phyloP scores from a whole-genome alignment of 192 early-diverging fungal species.

The Rhizophagus clarus region DNA sequence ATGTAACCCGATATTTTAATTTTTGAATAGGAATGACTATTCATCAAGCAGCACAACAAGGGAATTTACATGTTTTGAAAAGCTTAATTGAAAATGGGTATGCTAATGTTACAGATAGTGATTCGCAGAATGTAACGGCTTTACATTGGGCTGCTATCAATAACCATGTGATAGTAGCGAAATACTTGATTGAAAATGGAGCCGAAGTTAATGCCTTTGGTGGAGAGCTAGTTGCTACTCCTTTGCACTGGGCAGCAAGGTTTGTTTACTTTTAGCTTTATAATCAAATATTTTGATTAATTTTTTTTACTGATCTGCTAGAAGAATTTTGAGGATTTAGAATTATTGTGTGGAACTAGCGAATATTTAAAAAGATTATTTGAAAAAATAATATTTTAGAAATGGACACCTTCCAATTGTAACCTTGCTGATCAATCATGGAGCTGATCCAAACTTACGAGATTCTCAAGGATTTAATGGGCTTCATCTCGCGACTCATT shows the following conservation, averaged over 20 bases:
- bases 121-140: conserved; percentile 71
- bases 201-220: conserved; percentile 76
- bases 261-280: conserved; percentile 21
- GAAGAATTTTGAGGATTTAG: neutral
- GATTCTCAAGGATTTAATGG: conserved; percentile 91
- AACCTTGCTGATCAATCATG: conserved; percentile 69
- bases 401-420: conserved; percentile 76
- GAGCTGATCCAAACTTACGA: conserved; percentile 70
- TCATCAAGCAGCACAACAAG: conserved; percentile 74
- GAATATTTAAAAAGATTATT: neutral
- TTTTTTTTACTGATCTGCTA: conserved; percentile 5
- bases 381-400: conserved; percentile 44
- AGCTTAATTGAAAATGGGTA: conserved; percentile 60
- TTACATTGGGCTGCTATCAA: conserved; percentile 88
- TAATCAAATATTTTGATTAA: neutral
- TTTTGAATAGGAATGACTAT: conserved; percentile 47
- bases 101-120: conserved; percentile 53
- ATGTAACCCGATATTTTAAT: too few relatives aligned
- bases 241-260: conserved; percentile 92
- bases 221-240: conserved; percentile 79
- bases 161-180: conserved; percentile 68
- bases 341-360: conserved; percentile 20
- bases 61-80: conserved; percentile 59
- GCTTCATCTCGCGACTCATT: conserved; percentile 88
- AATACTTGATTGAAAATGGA: conserved; percentile 77